Evolutionary conservation across 2,329 filamentous ascomycete species (phyloP).

Genomic region (Xylaria sp.): DNA sequence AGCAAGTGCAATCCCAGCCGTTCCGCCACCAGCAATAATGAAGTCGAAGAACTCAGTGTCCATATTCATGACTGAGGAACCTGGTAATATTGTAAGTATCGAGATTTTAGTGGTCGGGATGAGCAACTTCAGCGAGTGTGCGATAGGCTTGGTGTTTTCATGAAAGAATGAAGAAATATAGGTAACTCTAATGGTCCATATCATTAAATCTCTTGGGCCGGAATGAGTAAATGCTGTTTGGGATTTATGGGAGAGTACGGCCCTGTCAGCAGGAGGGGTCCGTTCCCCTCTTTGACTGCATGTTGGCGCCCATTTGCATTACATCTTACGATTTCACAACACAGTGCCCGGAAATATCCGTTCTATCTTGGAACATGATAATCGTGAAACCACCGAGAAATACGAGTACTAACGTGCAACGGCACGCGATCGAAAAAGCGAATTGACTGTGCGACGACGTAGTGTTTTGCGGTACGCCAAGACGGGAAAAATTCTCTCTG

Average conservation of each 20-base stretch:
- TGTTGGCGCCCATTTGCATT: background rate
- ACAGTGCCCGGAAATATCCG: background rate
- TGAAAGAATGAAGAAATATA: background rate
- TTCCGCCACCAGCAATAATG: constrained; percentile 33
- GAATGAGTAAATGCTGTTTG: background rate
- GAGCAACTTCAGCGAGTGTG: background rate
- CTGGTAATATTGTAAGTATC: background rate
- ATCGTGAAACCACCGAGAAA: background rate
- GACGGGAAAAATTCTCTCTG: no score
- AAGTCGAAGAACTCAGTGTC: constrained; percentile 28
- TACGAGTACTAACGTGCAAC: background rate
- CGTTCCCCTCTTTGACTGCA: constrained; percentile 1
- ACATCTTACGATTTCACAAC: background rate
- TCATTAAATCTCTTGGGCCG: background rate
- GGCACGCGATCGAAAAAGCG: background rate
- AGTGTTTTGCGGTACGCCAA: no score
- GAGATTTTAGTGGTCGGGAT: background rate
- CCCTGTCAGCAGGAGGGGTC: background rate
- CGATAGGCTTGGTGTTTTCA: background rate
- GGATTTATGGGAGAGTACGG: background rate
- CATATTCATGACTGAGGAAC: background rate
- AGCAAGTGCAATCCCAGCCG: constrained; percentile 34
- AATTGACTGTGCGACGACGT: no score
- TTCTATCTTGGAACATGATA: background rate
- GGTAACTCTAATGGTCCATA: background rate